phyloP scores from a whole-genome alignment of 129 eudicot species.

The Logfia minima region DNA sequence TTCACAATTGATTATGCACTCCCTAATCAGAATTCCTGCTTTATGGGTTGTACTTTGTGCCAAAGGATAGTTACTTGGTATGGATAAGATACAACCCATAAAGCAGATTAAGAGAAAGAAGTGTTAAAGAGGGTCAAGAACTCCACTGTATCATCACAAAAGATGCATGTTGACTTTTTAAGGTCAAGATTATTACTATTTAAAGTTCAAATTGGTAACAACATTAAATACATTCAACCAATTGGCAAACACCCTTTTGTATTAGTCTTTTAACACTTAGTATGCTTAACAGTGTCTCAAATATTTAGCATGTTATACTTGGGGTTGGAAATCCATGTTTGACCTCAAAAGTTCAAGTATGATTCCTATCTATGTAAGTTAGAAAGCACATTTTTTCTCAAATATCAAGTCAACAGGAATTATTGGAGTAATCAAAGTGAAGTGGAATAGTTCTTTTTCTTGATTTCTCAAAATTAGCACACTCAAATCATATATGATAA shows the following conservation, averaged over 20 bases:
- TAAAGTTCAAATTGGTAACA: background rate
- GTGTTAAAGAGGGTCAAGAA: constrained; percentile 19
- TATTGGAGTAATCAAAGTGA: background rate
- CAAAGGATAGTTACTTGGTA: constrained; percentile 14
- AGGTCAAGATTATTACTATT: background rate
- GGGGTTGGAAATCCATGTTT: constrained; percentile 10
- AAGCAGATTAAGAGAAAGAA: constrained; percentile 5
- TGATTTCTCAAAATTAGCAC: constrained; percentile 9
- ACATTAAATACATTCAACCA: background rate
- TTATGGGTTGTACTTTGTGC: constrained; percentile 7
- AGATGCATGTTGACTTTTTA: background rate
- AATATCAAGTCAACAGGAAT: too few relatives aligned
- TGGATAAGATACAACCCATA: constrained; percentile 21
- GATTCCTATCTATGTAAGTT: background rate
- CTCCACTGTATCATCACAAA: constrained; percentile 7
- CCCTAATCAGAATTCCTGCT: background rate
- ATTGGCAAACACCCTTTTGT: constrained; percentile 9
- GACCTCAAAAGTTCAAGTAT: constrained; percentile 14
- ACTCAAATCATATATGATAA: constrained; percentile 5
- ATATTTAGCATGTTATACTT: too few relatives aligned
- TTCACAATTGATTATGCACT: constrained; percentile 10
- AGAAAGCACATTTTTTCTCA: too few relatives aligned
- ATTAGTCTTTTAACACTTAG: background rate
- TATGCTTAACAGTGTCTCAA: background rate
- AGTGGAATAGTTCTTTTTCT: background rate